Conservation (phyloP, 257 asterid species). For the Parsonsia alboflavescens region DNA sequence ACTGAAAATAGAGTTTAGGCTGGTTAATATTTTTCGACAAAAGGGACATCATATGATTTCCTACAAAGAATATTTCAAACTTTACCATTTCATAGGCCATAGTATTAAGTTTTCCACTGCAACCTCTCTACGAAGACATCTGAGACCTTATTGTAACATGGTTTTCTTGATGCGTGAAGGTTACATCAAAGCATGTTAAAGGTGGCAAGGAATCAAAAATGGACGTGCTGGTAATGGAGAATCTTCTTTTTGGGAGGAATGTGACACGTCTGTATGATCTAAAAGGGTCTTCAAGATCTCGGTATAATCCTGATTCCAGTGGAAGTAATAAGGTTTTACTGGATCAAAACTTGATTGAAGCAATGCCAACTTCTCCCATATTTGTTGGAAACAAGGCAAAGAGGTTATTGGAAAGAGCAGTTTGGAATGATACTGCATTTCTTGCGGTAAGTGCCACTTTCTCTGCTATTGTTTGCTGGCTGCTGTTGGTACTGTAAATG, state of each 20-base stretch:
- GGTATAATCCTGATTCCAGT: conserved; percentile 79
- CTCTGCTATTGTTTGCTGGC: neutral
- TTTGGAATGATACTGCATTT: conserved; percentile 95
- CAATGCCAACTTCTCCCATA: conserved; percentile 97
- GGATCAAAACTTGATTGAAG: conserved; percentile 94
- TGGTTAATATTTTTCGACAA: neutral
- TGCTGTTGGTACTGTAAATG: neutral
- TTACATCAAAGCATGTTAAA: conserved; percentile 63
- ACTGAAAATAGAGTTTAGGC: neutral
- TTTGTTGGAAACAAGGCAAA: conserved; percentile 92
- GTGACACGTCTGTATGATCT: conserved; percentile 84
- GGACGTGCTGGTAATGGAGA: conserved; percentile 96
- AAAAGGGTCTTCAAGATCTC: conserved; percentile 91
- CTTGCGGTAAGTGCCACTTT: conserved; percentile 67
- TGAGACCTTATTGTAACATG: conserved; percentile 18
- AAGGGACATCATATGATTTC: neutral
- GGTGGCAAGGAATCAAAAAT: conserved; percentile 93
- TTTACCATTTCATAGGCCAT: neutral
- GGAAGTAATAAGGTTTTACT: conserved; percentile 86
- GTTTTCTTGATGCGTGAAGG: conserved; percentile 41
- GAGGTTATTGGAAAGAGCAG: conserved; percentile 80
- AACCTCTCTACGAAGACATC: neutral
- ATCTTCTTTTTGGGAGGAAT: conserved; percentile 82
- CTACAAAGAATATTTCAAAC: neutral
- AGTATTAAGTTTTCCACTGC: neutral